Evolutionary conservation across 2,329 filamentous ascomycete genomes (phyloP), one percentile per base, ranked within the genome.

Genomic region (Pleoardoris graminearum): DNA sequence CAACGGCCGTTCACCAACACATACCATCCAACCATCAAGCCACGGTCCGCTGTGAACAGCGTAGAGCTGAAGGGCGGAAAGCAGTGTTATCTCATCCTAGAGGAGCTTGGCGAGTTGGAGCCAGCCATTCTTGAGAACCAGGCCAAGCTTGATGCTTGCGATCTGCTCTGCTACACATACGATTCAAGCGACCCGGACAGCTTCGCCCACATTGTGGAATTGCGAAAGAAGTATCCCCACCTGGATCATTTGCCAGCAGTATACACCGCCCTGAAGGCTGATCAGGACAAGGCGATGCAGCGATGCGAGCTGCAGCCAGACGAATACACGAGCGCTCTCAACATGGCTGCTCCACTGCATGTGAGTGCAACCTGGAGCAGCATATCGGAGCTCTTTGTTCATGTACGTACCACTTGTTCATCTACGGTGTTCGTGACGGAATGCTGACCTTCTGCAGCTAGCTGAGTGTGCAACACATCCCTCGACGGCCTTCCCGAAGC

Each of bases 121-220:
- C 89, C 91, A 0, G 94, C 94, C 11, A 91, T 97, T 49, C 79
- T 99, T 3, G 94, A 97, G 51, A 99, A 99, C 68, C 86, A 87
- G 67, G 84, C 86, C 38, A 96, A 95, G 74, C 81, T 99, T 12
- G 91, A 96, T 66, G 87, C 91, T 5, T 97, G 93, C 74, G 94
- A 99, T 73, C 82, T 99, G 21, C 83, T 99, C 39, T 96, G 93
- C 75, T 97, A 96, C 75, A 87, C 91, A 0, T 99, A 97, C 75
- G 94, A 99, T 76, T 97, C 93, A 2, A 95, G 91, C 1, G 92
- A 99, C 57, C 93, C 94, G 0, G 92, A 97, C 72, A 96, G 91
- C 3, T 99, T 99, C 73, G 86, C 89, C 1, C 92, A 97, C 68
- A 91, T 99, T 48, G 89, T 93, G 32, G 83, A 89, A 16, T 79